A percentile compares a stretch with the other conserved stretches of the same genome.
Conservation (phyloP, 148 eudicot genomes). For the Spergularia marina region DNA sequence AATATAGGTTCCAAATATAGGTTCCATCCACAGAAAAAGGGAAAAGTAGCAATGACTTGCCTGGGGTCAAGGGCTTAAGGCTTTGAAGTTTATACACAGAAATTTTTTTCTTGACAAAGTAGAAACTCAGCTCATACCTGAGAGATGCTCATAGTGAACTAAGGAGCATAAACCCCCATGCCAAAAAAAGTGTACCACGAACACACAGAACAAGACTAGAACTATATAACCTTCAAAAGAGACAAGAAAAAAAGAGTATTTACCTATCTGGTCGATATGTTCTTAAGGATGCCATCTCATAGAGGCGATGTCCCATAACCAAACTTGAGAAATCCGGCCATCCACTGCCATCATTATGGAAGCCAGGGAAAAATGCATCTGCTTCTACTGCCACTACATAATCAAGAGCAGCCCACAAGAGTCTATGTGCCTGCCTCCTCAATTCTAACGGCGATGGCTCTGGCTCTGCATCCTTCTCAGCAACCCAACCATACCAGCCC, state of each 20-base stretch:
- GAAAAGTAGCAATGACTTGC: neutral
- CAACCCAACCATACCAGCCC: conserved; percentile 98
- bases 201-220: neutral
- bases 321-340: conserved; percentile 87
- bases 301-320: conserved; percentile 95
- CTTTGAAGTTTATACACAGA: neutral
- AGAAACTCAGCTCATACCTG: neutral
- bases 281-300: conserved; percentile 69
- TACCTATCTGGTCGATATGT: conserved; percentile 97
- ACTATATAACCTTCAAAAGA: conserved; percentile 1
- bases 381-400: conserved; percentile 90
- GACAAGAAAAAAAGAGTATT: neutral
- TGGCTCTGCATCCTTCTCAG: conserved; percentile 79
- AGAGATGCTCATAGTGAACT: neutral
- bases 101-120: neutral
- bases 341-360: conserved; percentile 83
- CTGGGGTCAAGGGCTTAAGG: neutral
- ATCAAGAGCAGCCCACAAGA: conserved; percentile 93
- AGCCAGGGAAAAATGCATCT: conserved; percentile 91
- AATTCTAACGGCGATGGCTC: conserved; percentile 53
- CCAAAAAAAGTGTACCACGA: neutral
- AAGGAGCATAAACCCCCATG: neutral
- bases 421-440: conserved; percentile 72
- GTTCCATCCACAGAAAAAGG: neutral
- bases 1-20: neutral